Evolutionary conservation across 2,329 filamentous ascomycete genomes (phyloP), one percentile per base, ranked within the genome.

Genomic region (Beauveria caledonica): DNA sequence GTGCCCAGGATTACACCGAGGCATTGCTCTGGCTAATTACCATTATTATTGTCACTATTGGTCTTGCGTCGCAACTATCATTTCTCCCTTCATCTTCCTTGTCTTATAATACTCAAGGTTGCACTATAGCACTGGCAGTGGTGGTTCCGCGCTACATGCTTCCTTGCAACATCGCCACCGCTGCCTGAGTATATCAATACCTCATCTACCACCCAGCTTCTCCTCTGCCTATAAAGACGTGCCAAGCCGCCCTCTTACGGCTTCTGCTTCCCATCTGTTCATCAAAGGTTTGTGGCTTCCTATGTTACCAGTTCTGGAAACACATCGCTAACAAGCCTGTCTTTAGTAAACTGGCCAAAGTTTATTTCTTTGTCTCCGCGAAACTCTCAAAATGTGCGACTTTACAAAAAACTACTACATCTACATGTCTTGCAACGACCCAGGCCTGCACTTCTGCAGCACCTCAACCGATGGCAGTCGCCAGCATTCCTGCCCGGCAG

Each of bases 361-460:
- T 17, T n/a, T 17, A 21, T 5, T 46, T 36, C n/a, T 10, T 10
- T 5, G 9, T 44, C 11, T 9, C 29, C n/a, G 25, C 13, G 19
- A 36, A 39, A 19, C 27, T 44, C 49, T 61, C 68, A 76, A 29
- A 62, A 83, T 85, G 82, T 85, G 82, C 69, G 78, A 84, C 71
- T 89, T 86, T 69, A 87, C 85, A 68, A 88, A 87, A 68, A 89
- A 89, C 73, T 90, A 87, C 72, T 90, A 89, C 74, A 86, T 91
- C 72, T 90, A 90, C 75, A 86, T 85, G 61, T 80, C 83, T 48
- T 91, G 88, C 68, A 73, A 80, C 60, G 86, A 90, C 68, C 87
- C 87, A 0, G 84, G 83, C 45, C 78, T 82, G 17, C 88, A 91
- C 71, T 90, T 89, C 73, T 86, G 88, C 71, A 80, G 83, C 64